phyloP scores from a whole-genome alignment of 768 basidiomycete genomes.

The Xerocomus spinulosus region DNA sequence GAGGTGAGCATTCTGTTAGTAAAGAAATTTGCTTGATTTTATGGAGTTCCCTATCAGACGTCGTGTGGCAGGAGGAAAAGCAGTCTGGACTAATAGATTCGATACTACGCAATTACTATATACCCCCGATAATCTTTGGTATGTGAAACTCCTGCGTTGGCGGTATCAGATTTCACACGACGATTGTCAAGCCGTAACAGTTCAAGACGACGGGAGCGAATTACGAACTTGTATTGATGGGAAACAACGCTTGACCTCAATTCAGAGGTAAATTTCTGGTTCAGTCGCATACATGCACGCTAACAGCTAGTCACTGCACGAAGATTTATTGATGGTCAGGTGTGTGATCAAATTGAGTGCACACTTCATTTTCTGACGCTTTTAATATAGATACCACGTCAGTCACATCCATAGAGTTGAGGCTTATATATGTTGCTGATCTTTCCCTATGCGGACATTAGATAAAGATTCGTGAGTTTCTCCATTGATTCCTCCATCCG shows the following conservation, averaged over 20 bases:
- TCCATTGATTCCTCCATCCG: not conserved
- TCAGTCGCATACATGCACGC: not conserved
- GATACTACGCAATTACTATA: constrained; percentile 56
- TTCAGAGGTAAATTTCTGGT: constrained; percentile 41
- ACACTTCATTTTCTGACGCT: constrained; percentile 1
- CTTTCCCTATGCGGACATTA: constrained; percentile 9
- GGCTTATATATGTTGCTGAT: constrained; percentile 6
- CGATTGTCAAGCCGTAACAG: constrained; percentile 34
- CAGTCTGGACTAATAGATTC: constrained; percentile 63
- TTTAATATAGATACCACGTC: constrained; percentile 40
- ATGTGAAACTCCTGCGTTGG: constrained; percentile 7
- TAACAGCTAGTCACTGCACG: not conserved
- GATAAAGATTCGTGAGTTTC: constrained; percentile 39
- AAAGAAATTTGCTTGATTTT: not conserved
- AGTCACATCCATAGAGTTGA: constrained; percentile 15
- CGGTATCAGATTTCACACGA: constrained; percentile 1
- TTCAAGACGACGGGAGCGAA: constrained; percentile 39
- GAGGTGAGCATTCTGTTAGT: constrained; percentile 37
- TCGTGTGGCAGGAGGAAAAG: constrained; percentile 63
- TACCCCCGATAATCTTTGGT: constrained; percentile 69
- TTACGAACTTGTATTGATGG: constrained; percentile 60
- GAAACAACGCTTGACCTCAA: constrained; percentile 68
- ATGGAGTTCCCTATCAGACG: constrained; percentile 33
- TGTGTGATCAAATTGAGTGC: constrained; percentile 30
- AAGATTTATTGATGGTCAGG: constrained; percentile 55